Evolutionary conservation across 1,284 basidiomycete genomes (phyloP).

Genomic region (Fistulinella cinereoalba): DNA sequence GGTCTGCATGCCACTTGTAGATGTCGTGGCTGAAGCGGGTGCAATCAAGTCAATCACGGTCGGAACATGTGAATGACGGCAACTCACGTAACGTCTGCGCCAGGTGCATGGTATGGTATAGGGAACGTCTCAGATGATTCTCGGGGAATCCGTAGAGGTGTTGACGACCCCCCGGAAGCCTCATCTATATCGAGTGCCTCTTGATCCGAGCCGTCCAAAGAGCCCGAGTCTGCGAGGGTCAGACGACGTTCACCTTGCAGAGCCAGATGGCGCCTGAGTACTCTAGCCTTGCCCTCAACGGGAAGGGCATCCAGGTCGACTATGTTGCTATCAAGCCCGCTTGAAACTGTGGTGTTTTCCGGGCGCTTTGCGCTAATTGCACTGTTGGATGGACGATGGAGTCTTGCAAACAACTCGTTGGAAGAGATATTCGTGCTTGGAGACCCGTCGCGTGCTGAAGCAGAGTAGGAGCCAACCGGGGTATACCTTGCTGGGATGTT

Average conservation of each 20-base stretch:
- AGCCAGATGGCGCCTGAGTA: slow-evolving; percentile 79
- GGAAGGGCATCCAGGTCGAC: slow-evolving; percentile 56
- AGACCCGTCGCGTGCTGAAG: slow-evolving; percentile 26
- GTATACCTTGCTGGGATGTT: slow-evolving; percentile 55
- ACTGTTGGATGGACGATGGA: slow-evolving; percentile 29
- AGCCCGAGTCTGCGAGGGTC: slow-evolving; percentile 31
- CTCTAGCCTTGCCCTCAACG: slow-evolving; percentile 80
- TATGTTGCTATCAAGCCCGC: slow-evolving; percentile 28
- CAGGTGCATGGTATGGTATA: slow-evolving; percentile 79
- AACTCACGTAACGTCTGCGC: slow-evolving; percentile 90
- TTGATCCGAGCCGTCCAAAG: slow-evolving; percentile 34
- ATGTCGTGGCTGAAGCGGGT: slow-evolving; percentile 71
- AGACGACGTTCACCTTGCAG: slow-evolving; percentile 67
- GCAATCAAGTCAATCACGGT: slow-evolving; percentile 10
- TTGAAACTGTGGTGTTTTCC: slow-evolving; percentile 23
- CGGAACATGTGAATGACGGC: slow-evolving; percentile 7
- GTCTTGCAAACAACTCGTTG: slow-evolving; percentile 12
- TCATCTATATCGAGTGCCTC: slow-evolving; percentile 27
- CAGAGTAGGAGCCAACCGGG: slow-evolving; percentile 25
- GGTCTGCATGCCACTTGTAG: slow-evolving; percentile 89
- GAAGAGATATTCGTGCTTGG: slow-evolving; percentile 4
- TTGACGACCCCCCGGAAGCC: slow-evolving; percentile 36
- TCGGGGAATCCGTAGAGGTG: slow-evolving; percentile 28
- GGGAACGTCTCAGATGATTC: slow-evolving; percentile 69
- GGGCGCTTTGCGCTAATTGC: slow-evolving; percentile 35